Evolutionary conservation across 768 basidiomycete genomes (phyloP), one percentile per base, ranked within the genome.

Genomic region (Leccinum subtestaceum): DNA sequence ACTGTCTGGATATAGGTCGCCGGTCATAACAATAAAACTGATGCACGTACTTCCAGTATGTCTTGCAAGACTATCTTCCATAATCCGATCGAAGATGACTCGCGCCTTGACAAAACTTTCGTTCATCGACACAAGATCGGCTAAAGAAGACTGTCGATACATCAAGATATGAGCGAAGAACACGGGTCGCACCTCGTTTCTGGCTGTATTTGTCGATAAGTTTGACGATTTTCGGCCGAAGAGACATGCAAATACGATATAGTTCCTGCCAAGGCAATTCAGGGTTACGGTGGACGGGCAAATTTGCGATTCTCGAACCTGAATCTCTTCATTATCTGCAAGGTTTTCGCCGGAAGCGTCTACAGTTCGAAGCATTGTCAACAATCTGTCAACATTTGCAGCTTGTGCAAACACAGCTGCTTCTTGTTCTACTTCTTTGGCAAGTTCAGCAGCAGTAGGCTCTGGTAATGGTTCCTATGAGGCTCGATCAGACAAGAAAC

Each of bases 121-220:
- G 71, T 95, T 95, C 91, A 98, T 95, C 2, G 89, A 86, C 6
- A 95, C 88, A 32, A 98, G 79, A 72, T 98, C 96, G 57, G 95
- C 95, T 96, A 64, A 13, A 56, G 13, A 21, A 52, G 17, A 19
- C 12, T 55, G 9, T 47, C 56, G 56, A 45, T 17, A 40, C 7
- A 48, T 51, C 21, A 46, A 45, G 11, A 21, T 45, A 55, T 27
- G 25, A 32, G 27, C 4, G 51, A 56, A 38, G 1, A 52, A 62
- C 48, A 55, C 12, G 54, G 19, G 34, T 31, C 74, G 55, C 55
- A 84, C 80, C 82, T 75, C 94, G 81, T 77, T 98, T 97, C 78
- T 96, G 94, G 65, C 89, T 94, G 70, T 98, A 98, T 77, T 95
- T 97, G 71, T 97, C 94, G 62, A 98, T 97, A 55, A 98, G 75